Evolutionary conservation across 352 stramenopile species (phyloP), one percentile per base, ranked within the genome.

Genomic region (Pythium pyrilobum): DNA sequence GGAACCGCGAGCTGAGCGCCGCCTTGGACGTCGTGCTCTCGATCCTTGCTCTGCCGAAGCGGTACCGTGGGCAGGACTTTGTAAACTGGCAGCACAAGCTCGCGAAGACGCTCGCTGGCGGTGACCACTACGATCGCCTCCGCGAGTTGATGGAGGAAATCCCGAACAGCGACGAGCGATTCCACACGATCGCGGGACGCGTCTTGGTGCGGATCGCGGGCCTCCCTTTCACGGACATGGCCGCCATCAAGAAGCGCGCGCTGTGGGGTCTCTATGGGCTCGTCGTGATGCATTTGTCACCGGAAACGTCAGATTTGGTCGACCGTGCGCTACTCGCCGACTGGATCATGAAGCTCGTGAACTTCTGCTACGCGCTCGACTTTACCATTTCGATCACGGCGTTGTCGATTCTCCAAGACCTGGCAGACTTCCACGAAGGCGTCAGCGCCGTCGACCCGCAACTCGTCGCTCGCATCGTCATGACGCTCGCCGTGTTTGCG

Each of bases 401-500:
- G 21, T 61, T 95, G 1, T 75, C 66, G 11, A 89, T 90, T 45
- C 44, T 95, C 16, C 84, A 95, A 52, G 84, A 92, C 36, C 58
- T 95, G 42, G 74, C 83, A 0, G 73, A 89, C 27, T 92, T 81
- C 36, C 80, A 95, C 50, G 68, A 77, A 33, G 71, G 80, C 36
- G 79, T 95, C 23, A 74, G 86, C 34, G 65, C 57, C 5, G 70
- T 92, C 20, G 81, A 95, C 27, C 67, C 84, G 9, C 69, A 71
- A 1, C 65, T 92, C 11, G 66, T 89, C 0, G 72, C 73, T n/a
- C 76, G 81, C n/a, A 92, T 95, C 20, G 77, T 95, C 5, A 92
- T 95, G 81, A 91, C 84, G 15, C 64, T 95, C 4, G 80, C 84
- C 3, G 78, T 95, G 1, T 89, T 92, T 34, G 84, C 83, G 3